Percentiles rank a stretch among this genome's conserved stretches.
Evolutionary conservation across 352 stramenopile species (phyloP).

Genomic region (Aphanomyces invadans): DNA sequence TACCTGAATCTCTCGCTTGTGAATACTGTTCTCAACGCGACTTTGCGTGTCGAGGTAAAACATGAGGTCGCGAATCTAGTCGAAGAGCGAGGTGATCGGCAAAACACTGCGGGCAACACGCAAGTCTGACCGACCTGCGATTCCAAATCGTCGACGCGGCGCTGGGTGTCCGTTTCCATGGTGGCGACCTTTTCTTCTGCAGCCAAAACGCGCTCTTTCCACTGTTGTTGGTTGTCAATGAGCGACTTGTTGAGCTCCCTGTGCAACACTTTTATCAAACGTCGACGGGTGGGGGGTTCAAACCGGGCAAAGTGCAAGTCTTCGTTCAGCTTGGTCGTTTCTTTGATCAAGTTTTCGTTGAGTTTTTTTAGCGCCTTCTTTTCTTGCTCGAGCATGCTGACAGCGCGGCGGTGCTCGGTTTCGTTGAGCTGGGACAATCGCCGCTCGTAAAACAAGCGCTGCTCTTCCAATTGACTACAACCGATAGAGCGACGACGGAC

Average conservation of each 20-base stretch:
- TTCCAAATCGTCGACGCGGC: constrained; percentile 67
- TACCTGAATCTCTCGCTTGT: constrained; percentile 78
- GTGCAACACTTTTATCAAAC: neutral
- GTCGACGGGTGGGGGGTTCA: neutral
- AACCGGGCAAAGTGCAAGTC: constrained; percentile 76
- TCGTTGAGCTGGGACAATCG: constrained; percentile 54
- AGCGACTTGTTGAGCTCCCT: constrained; percentile 83
- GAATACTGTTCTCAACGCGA: constrained; percentile 69
- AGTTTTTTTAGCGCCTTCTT: constrained; percentile 74
- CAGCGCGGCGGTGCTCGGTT: constrained; percentile 42
- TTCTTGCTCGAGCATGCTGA: constrained; percentile 60
- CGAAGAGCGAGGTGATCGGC: too few species aligned
- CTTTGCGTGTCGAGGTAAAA: constrained; percentile 86
- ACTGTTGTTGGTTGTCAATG: constrained; percentile 83
- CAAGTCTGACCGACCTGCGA: too few species aligned
- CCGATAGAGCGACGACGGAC: too few species aligned
- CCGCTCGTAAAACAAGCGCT: constrained; percentile 90
- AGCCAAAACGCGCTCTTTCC: constrained; percentile 66
- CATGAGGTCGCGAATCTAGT: constrained; percentile 71
- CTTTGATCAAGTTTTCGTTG: constrained; percentile 52
- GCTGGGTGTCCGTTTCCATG: constrained; percentile 47
- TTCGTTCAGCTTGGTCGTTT: constrained; percentile 70
- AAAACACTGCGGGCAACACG: too few species aligned
- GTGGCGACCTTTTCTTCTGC: constrained; percentile 62
- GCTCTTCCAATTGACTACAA: constrained; percentile 89